phyloP scores from a whole-genome alignment of 2,329 filamentous ascomycete genomes.

The Microascus cirrosus region DNA sequence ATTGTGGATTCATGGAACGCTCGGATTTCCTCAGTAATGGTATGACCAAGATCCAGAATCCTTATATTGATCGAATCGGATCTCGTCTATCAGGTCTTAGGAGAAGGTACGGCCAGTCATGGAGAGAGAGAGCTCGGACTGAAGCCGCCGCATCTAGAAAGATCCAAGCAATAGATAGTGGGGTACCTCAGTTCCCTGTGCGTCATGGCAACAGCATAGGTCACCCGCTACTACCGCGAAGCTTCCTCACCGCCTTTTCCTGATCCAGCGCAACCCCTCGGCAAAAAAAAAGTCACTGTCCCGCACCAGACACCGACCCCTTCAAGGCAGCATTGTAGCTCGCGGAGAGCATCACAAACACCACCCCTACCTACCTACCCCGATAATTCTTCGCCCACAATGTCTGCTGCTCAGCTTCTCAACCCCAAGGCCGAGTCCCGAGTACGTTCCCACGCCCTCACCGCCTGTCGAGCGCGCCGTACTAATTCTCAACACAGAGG shows the following conservation, averaged over 20 bases:
- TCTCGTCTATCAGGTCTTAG: not conserved
- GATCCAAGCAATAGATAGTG: not conserved
- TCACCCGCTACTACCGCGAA: not conserved
- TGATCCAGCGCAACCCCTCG: not conserved
- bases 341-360: not conserved
- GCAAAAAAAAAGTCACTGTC: conserved; percentile 5
- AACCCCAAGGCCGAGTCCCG: conserved; percentile 98
- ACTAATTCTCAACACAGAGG: conserved; percentile 44
- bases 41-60: not conserved
- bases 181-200: not conserved
- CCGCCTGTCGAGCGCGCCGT: conserved; percentile 7
- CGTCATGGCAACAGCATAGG: not conserved
- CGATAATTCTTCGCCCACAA: conserved; percentile 25
- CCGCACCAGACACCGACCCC: not conserved
- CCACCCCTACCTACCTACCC: not conserved
- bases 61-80: not conserved
- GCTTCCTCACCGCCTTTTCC: conserved; percentile 1
- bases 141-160: not conserved
- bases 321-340: conserved; percentile 2
- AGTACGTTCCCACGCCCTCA: conserved; percentile 40
- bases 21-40: not conserved
- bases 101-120: not conserved
- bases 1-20: not conserved
- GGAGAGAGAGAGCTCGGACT: not conserved
- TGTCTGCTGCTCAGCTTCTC: conserved; percentile 96